These are phyloP conservation scores for Pseudoscleropodium purum DNA, from an alignment of 225 moss, liverwort and hornwort species.

Conservation along the genomic window DNA sequence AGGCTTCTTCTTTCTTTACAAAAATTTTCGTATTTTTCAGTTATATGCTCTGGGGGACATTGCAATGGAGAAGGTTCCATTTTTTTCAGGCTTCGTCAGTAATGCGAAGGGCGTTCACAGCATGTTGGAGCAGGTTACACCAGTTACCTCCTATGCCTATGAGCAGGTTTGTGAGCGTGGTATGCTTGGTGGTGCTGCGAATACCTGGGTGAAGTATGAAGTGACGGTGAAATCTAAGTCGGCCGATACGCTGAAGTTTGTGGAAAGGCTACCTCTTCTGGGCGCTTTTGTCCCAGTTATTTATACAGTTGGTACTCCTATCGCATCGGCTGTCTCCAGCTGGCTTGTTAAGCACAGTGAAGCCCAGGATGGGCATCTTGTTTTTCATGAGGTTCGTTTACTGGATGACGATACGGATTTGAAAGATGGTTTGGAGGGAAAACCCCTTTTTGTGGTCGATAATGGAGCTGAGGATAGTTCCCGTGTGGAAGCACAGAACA, in stretches of 20 bases:
- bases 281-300: slow-evolving; percentile 37
- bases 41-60: slow-evolving; percentile 19
- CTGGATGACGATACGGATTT: slow-evolving; percentile 5
- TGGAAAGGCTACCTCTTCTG: slow-evolving; percentile 18
- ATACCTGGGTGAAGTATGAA: slow-evolving; percentile 44
- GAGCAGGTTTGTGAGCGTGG: slow-evolving; percentile 29
- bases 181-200: slow-evolving; percentile 39
- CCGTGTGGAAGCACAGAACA: not conserved
- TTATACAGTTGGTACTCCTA: slow-evolving; percentile 20
- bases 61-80: slow-evolving; percentile 25
- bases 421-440: slow-evolving; percentile 16
- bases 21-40: not conserved
- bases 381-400: slow-evolving; percentile 14
- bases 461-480: slow-evolving; percentile 6
- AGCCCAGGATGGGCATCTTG: slow-evolving; percentile 7
- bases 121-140: slow-evolving; percentile 20
- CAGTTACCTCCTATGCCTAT: slow-evolving; percentile 8
- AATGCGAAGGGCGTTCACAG: slow-evolving; percentile 12
- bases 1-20: not conserved
- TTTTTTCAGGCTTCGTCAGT: slow-evolving; percentile 13
- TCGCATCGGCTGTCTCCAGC: slow-evolving; percentile 20
- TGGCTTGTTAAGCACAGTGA: slow-evolving; percentile 43
- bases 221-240: slow-evolving; percentile 29
- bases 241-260: slow-evolving; percentile 14
- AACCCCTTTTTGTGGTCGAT: slow-evolving; percentile 17